Percentiles rank a stretch among this genome's conserved stretches.
These are phyloP conservation scores for Leishmania martiniquensis DNA, from an alignment of 208 protist genomes.

Conservation along the genomic window DNA sequence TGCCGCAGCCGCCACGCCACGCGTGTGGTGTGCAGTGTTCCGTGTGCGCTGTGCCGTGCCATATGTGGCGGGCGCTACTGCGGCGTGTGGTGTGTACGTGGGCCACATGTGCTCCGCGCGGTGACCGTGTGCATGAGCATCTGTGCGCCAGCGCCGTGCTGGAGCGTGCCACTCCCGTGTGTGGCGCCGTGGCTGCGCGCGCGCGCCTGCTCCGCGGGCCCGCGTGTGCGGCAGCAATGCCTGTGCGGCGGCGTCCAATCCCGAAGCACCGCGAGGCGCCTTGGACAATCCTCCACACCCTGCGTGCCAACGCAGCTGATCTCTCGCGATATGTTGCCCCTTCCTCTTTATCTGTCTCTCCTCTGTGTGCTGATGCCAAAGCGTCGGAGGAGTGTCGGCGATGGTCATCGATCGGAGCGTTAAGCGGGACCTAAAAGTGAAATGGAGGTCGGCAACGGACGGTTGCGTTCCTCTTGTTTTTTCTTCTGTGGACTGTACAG, in stretches of 20 bases:
- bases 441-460: no score
- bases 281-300: constrained; percentile 8
- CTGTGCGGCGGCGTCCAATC: constrained; percentile 20
- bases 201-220: constrained; percentile 14
- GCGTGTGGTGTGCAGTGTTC: constrained; percentile 19
- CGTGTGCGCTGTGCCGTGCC: constrained; percentile 11
- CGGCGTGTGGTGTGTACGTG: constrained; percentile 8
- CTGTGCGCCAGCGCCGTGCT: constrained; percentile 7
- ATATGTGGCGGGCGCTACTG: constrained; percentile 1
- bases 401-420: no score
- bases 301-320: constrained; percentile 30
- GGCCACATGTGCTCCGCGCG: constrained; percentile 9
- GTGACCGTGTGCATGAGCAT: constrained; percentile 6
- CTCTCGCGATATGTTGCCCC: constrained; percentile 4
- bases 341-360: no score
- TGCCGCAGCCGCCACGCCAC: constrained; percentile 27
- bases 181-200: constrained; percentile 28
- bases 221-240: constrained; percentile 33
- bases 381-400: no score
- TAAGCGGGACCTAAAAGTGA: no score
- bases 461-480: no score
- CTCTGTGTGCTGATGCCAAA: no score
- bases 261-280: constrained; percentile 32
- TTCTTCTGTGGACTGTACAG: no score
- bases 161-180: constrained; percentile 1